Evolutionary conservation across 148 eudicot genomes (phyloP), one percentile per base, ranked within the genome.

Genomic region (Pharnaceum exiguum): DNA sequence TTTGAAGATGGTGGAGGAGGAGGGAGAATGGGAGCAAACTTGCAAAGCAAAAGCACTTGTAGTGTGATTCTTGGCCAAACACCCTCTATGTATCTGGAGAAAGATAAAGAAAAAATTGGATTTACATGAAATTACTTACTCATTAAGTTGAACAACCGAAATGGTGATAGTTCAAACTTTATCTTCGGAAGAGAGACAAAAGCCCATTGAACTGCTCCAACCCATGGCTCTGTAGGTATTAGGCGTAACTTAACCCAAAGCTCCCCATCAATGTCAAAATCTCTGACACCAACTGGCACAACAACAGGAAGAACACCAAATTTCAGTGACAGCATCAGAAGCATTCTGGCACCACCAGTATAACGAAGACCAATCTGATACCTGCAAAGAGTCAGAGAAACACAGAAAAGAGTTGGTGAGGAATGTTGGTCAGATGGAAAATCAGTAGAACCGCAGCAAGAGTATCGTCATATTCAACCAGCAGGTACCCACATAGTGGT

Each of bases 261-360:
- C 75, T 87, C 98, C 48, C 98, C 98, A 67, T 91, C 98, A 76
- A 91, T 88, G 71, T 91, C 98, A 75, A 91, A 88, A 71, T 91
- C 85, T 43, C 90, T 80, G 59, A 91, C 78, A 64, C 94, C 88
- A 59, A 91, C 98, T 29, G 98, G 98, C 78, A 91, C 94, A 35
- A 60, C 77, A 55, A 91, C 63, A 5, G 98, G 96, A 45, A 91
- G 55, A 48, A 91, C 77, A 68, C 98, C 74, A 51, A 91, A 85
- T 57, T 85, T 91, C 62, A 91, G 74, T 0, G 98, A 75, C 37
- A 91, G 77, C 87, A 79, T 76, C 50, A 91, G 64, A 48, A 91
- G 83, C 94, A 91, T 85, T 43, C 98, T 96, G 40, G 98, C 98
- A 62, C 96, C 94, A 57, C 98, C 98, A 63, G 98, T 77, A 67